These are phyloP conservation scores for Phlyctochytrium planicorne DNA, from an alignment of 192 early-diverging fungal genomes.

Conservation along the genomic window DNA sequence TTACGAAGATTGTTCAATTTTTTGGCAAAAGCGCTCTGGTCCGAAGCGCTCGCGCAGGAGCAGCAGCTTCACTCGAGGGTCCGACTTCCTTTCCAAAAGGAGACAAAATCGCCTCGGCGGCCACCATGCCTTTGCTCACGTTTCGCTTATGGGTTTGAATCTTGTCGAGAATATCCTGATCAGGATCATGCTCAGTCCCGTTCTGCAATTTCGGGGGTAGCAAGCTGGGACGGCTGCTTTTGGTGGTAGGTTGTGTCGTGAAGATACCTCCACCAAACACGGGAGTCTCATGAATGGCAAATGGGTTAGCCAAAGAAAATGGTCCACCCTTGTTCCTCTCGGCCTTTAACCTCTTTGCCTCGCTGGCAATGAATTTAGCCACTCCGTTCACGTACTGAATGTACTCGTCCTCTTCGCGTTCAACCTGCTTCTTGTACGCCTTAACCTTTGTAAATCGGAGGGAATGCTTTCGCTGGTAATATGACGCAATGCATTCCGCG, in stretches of 20 bases:
- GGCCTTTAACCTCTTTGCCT: not conserved
- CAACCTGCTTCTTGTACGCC: slow-evolving; percentile 22
- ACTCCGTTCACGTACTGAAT: slow-evolving; percentile 12
- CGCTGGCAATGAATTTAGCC: not conserved
- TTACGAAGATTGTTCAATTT: too few species aligned
- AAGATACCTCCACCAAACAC: slow-evolving; percentile 1
- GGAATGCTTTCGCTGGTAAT: slow-evolving; percentile 20
- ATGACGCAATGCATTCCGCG: slow-evolving; percentile 25
- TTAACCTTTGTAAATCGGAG: slow-evolving; percentile 16
- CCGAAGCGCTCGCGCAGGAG: not conserved
- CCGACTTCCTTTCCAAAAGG: not conserved
- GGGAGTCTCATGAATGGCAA: not conserved
- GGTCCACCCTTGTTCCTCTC: slow-evolving; percentile 3
- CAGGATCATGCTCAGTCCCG: too few species aligned
- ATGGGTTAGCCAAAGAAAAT: not conserved
- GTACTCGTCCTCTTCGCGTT: slow-evolving; percentile 28
- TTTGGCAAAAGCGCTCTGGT: too few species aligned
- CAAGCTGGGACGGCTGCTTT: not conserved
- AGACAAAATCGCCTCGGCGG: not conserved
- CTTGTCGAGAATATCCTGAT: too few species aligned
- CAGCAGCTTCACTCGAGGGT: not conserved
- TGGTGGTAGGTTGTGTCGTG: not conserved
- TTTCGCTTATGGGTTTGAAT: too few species aligned
- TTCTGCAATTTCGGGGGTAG: not conserved
- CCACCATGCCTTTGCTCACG: too few species aligned